These are phyloP conservation scores for Cryptococcus wingfieldii DNA, from an alignment of 1,284 basidiomycete genomes.

Conservation along the genomic window DNA sequence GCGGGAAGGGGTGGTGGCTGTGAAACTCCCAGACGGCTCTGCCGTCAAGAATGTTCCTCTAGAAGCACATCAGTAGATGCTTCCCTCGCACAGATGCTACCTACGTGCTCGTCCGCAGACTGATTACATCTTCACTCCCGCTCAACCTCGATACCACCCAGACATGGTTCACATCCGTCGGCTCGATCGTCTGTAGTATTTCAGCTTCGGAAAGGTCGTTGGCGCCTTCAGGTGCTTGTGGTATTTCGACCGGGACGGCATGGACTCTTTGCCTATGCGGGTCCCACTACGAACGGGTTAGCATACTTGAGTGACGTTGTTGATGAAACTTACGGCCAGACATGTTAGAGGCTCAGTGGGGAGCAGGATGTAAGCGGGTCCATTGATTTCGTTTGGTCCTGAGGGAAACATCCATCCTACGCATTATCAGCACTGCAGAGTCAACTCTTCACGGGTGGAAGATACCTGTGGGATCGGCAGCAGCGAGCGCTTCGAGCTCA, in stretches of 20 bases:
- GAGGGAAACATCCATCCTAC: conserved; percentile 51
- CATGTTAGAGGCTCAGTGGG: conserved; percentile 41
- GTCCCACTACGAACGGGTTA: conserved; percentile 37
- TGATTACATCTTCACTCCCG: conserved; percentile 51
- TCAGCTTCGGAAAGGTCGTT: conserved; percentile 40
- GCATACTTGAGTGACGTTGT: neutral
- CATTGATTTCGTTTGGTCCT: conserved; percentile 44
- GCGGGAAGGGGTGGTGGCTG: conserved; percentile 43
- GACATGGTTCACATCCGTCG: conserved; percentile 52
- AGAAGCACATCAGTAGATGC: neutral
- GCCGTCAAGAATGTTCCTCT: conserved; percentile 49
- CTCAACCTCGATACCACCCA: conserved; percentile 53
- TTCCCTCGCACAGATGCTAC: conserved; percentile 7
- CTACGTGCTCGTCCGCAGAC: conserved; percentile 46
- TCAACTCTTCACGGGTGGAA: neutral
- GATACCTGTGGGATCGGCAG: conserved; percentile 43
- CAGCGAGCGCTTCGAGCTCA: conserved; percentile 35
- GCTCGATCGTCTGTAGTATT: conserved; percentile 43
- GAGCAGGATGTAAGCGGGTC: conserved; percentile 49
- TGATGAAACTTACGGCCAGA: conserved; percentile 35
- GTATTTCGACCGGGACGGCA: conserved; percentile 44
- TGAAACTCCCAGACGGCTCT: conserved; percentile 39
- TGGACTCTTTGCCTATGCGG: conserved; percentile 39
- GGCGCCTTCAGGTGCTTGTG: conserved; percentile 44
- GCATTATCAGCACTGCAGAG: neutral